Conservation (phyloP, 2,329 filamentous ascomycete genomes). For the Arthrinium puccinioides region DNA sequence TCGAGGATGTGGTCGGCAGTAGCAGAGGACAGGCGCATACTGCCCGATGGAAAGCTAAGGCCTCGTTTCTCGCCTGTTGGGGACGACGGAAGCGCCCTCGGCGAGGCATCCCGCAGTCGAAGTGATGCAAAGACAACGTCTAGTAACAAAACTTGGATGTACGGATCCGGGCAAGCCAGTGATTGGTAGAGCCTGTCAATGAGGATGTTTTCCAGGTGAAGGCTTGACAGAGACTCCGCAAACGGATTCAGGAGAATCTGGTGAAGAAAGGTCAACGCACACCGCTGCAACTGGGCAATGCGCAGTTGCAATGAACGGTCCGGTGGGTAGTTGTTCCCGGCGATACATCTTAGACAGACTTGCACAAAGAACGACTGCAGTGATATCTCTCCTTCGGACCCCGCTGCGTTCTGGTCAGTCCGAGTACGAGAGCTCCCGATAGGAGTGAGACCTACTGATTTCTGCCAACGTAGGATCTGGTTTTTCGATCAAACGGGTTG, state of each 20-base stretch:
- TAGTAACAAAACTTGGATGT: conserved; percentile 69
- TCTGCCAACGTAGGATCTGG: conserved; percentile 34
- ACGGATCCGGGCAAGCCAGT: conserved; percentile 55
- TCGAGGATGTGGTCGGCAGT: conserved; percentile 18
- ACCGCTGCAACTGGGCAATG: conserved; percentile 62
- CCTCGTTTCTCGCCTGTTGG: conserved; percentile 40
- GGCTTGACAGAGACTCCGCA: conserved; percentile 47
- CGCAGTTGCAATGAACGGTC: conserved; percentile 35
- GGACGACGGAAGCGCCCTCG: conserved; percentile 32
- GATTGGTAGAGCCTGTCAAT: conserved; percentile 61
- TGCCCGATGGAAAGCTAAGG: conserved; percentile 33
- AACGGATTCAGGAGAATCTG: conserved; percentile 61
- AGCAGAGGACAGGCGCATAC: conserved; percentile 29
- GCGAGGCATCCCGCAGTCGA: conserved; percentile 48
- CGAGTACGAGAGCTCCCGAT: conserved; percentile 15
- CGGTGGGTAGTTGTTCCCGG: conserved; percentile 28
- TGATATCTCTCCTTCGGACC: conserved; percentile 47
- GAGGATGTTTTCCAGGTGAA: conserved; percentile 64
- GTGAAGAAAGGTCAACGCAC: conserved; percentile 61
- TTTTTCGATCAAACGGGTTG: conserved; percentile 50
- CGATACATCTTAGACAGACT: conserved; percentile 57
- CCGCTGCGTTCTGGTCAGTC: conserved; percentile 31
- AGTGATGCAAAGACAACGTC: conserved; percentile 71
- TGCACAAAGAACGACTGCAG: conserved; percentile 63
- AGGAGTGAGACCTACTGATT: conserved; percentile 54